phyloP scores from a whole-genome alignment of 768 basidiomycete species.

The Boletus sp. region DNA sequence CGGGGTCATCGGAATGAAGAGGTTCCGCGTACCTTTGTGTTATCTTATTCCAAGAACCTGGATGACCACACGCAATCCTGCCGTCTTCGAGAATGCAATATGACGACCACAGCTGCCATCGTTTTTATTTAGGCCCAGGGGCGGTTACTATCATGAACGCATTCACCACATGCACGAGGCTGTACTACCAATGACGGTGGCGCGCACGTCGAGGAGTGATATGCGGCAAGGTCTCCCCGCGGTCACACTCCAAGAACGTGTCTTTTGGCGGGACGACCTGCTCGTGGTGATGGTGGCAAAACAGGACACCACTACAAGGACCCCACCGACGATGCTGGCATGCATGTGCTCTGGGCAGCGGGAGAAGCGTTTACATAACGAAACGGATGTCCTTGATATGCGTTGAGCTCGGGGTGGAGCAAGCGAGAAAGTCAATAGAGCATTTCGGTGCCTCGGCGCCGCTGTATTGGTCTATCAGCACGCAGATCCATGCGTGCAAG shows the following conservation, averaged over 20 bases:
- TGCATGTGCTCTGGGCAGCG: background rate
- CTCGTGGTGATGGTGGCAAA: background rate
- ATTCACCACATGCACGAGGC: background rate
- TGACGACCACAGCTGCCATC: no score
- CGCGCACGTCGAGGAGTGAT: background rate
- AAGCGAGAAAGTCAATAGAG: background rate
- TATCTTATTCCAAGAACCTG: no score
- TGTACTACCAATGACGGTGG: background rate
- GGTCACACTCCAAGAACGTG: background rate
- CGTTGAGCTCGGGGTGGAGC: no score
- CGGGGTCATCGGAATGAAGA: no score
- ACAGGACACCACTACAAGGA: background rate
- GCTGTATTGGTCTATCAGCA: background rate
- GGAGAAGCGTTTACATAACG: background rate
- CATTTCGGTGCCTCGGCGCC: conserved; percentile 11
- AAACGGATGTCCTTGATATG: no score
- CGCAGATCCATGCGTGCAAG: background rate
- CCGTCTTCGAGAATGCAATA: background rate
- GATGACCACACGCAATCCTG: background rate
- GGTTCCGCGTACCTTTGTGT: no score
- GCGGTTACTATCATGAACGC: background rate
- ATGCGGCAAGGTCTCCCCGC: conserved; percentile 6
- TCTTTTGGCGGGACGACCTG: background rate
- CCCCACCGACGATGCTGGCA: no score
- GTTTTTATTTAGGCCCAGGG: background rate